Evolutionary conservation across 1,284 basidiomycete species (phyloP), one percentile per base, ranked within the genome.

Genomic region (Exobasidium cylindrosporum): DNA sequence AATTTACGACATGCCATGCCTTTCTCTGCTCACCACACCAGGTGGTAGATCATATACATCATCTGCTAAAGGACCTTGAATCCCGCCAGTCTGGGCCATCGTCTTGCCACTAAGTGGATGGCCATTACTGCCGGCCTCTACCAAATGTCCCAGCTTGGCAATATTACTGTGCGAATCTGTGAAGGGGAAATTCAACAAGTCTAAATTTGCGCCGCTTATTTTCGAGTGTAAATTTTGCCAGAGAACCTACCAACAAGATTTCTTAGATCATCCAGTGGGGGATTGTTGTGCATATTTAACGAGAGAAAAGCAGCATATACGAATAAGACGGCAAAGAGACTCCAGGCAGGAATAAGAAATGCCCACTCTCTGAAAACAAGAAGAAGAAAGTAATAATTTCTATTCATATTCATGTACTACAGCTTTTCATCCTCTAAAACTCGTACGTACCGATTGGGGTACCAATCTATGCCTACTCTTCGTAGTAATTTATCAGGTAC

Each of bases 261-360:
- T 10, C 13, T 40, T 11, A 73, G 50, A 17, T 72, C 63, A 1
- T 67, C 56, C 31, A 70, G 30, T 44, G 63, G 65, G 0, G 72
- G 70, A 13, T 69, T 70, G 23, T 62, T 63, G 32, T 49, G 45
- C 1, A 65, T 54, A 29, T 72, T 72, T 47, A 66, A 29, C 13
- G 63, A 65, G 14, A 73, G 65, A 14, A 72, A 73, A 31, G 60
- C 66, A 21, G 64, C 68, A 55, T 73, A 73, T 26, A 62, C 54
- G 26, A 64, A 64, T 14, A 73, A 60, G n/a, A 73, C 66, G 6
- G 62, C 63, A 31, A 73, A 60, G n/a, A 69, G 44, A 5, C 67
- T 68, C 69, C 69, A 73, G 3, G 72, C 69, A 0, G 72, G 72
- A 21, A 73, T 30, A 26, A 73, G 53, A 23, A 66, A 73, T 3